Base-by-base conservation (phyloP, 192 early-diverging fungal species). In the Funneliformis geosporum region DNA sequence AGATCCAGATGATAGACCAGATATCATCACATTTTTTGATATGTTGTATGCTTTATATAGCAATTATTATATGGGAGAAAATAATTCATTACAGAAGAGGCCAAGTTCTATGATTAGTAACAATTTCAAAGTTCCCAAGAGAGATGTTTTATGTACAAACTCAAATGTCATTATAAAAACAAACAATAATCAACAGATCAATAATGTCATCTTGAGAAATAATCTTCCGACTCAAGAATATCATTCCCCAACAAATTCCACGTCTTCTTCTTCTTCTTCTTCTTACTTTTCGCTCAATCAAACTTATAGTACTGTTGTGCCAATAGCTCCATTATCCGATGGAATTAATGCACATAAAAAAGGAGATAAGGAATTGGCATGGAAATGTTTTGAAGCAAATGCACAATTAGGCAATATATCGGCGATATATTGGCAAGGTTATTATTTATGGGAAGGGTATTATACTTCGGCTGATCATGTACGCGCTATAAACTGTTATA, bases 381-480 rank as follows among this genome's bases (percentile, higher is more conserved):
- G 73, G 73, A 33, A 75, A 75, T 75, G 73, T 55, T 75, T 75
- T 60, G 46, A 47, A 23, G 73, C 46, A 18, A 42, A 75, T 47
- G 73, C 73, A 2, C n/a, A 75, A 75, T 33, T 75, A 2, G 50
- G 38, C 7, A 75, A 75, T 28, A 50, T 23, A 23, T 28, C 23
- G 21, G 73, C 73, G 18, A 75, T 75, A 60, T 75, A 75, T 59
- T 75, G 73, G 73, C n/a, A 75, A 60, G 73, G 73, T 21, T 75
- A 59, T 27, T 75, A 75, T 60, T 33, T 75, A 60, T 75, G 73
- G 73, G 73, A 75, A 75, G 73, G 73, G 0, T 75, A 59, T 33
- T 9, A 33, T 23, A 47, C 16, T 25, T 12, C 28, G 5, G 47
- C 43, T 9, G 25, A 75, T 59, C 46, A 23, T 21, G 38, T 50